Conservation (phyloP, 768 basidiomycete species). For the Boletus subparvulus region DNA sequence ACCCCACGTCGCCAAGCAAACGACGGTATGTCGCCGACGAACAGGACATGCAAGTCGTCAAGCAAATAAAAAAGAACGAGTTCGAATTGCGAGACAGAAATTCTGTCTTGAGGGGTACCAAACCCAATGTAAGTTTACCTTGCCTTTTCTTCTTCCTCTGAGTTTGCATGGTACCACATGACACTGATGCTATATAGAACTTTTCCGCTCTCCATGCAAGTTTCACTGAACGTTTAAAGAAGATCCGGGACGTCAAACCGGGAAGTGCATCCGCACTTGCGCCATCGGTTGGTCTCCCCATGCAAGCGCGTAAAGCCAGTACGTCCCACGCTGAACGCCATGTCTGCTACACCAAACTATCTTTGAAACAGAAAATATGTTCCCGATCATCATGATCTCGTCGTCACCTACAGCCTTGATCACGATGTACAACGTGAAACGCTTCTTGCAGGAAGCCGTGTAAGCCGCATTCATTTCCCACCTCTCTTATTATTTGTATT, state of each 20-base stretch:
- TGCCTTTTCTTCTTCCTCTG: background rate
- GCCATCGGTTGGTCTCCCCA: slow-evolving; percentile 35
- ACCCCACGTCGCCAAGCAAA: slow-evolving; percentile 53
- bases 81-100: slow-evolving; percentile 82
- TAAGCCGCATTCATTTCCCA: slow-evolving; percentile 35
- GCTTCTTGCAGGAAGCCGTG: slow-evolving; percentile 88
- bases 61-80: slow-evolving; percentile 72
- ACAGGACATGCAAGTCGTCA: slow-evolving; percentile 81
- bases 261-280: slow-evolving; percentile 41
- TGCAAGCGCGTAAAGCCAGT: slow-evolving; percentile 72
- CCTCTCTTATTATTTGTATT: background rate
- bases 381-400: slow-evolving; percentile 97
- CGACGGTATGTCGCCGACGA: slow-evolving; percentile 76
- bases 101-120: slow-evolving; percentile 78
- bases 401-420: slow-evolving; percentile 91
- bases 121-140: slow-evolving; percentile 66
- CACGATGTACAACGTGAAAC: slow-evolving; percentile 97
- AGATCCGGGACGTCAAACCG: slow-evolving; percentile 64
- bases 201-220: slow-evolving; percentile 67
- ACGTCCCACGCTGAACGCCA: slow-evolving; percentile 25
- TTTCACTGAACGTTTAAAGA: slow-evolving; percentile 78
- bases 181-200: slow-evolving; percentile 50
- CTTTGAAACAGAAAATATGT: slow-evolving; percentile 55
- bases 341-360: too few relatives aligned
- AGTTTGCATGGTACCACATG: background rate